Conservation (phyloP, 495 filamentous ascomycete genomes). For the Hyphodiscus hymeniophilus region DNA sequence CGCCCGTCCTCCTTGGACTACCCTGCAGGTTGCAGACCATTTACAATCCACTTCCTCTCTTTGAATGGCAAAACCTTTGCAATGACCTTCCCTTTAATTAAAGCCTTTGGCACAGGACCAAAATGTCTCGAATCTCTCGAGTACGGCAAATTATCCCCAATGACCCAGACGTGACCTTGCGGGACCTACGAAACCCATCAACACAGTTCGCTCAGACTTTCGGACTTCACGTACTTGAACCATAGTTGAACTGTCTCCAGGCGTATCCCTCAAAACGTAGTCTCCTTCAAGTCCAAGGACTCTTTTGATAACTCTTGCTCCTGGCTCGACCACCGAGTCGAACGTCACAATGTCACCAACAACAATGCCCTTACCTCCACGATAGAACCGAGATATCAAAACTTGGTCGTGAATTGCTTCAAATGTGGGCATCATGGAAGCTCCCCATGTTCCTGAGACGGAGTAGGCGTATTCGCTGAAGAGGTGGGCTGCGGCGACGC, state of each 20-base stretch:
- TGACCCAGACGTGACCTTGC: constrained; percentile 79
- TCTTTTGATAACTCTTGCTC: constrained; percentile 64
- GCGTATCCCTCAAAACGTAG: constrained; percentile 69
- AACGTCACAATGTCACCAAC: constrained; percentile 82
- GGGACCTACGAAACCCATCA: constrained; percentile 55
- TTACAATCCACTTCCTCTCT: constrained; percentile 42
- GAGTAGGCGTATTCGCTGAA: constrained; percentile 44
- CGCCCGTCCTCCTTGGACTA: too few relatives aligned
- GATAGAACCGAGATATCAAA: constrained; percentile 55
- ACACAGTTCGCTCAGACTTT: background rate
- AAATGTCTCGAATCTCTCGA: constrained; percentile 81
- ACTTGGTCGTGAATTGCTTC: constrained; percentile 55
- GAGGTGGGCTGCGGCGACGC: constrained; percentile 47
- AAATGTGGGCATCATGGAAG: constrained; percentile 79
- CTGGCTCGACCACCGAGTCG: constrained; percentile 58
- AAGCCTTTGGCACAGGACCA: constrained; percentile 75
- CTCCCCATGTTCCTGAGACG: constrained; percentile 48
- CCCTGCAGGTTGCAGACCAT: constrained; percentile 35
- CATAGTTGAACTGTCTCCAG: constrained; percentile 50
- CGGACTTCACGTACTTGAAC: constrained; percentile 50
- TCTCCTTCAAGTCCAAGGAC: constrained; percentile 85
- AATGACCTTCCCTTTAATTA: constrained; percentile 83
- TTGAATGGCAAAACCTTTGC: constrained; percentile 48
- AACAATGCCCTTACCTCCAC: constrained; percentile 56
- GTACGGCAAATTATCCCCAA: constrained; percentile 76